These are phyloP conservation scores for Coniella vitis DNA, from an alignment of 2,329 filamentous ascomycete genomes.

Conservation along the genomic window DNA sequence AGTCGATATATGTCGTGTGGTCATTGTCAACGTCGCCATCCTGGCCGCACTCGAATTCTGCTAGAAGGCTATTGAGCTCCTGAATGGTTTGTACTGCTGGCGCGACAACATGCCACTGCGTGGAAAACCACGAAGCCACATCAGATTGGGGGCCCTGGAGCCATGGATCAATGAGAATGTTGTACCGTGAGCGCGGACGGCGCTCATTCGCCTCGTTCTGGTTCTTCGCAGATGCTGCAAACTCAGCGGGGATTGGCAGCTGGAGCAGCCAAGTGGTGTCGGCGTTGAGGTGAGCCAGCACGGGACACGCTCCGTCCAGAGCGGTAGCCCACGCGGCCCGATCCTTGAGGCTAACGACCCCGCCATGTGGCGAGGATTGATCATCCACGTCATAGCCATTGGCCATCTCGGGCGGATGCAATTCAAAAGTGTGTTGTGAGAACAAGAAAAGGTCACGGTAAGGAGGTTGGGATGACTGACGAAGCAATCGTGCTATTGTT, in stretches of 20 bases:
- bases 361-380: not conserved
- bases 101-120: constrained; percentile 53
- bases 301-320: constrained; percentile 22
- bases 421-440: too few species aligned
- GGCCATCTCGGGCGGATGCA: not conserved
- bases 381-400: constrained; percentile 3
- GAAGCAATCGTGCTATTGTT: too few species aligned
- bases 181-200: constrained; percentile 49
- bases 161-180: constrained; percentile 62
- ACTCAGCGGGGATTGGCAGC: constrained; percentile 45
- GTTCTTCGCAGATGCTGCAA: not conserved
- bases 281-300: constrained; percentile 59
- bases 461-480: too few species aligned
- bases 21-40: constrained; percentile 28
- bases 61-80: constrained; percentile 46
- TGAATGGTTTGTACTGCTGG: constrained; percentile 47
- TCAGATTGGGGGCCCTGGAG: constrained; percentile 56
- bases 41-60: constrained; percentile 26
- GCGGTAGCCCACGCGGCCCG: constrained; percentile 16
- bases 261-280: constrained; percentile 64
- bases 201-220: constrained; percentile 14
- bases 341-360: constrained; percentile 10
- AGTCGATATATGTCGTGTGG: constrained; percentile 42
- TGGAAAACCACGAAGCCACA: constrained; percentile 57
- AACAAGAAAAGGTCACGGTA: too few species aligned